These are phyloP conservation scores for Acacia concinna DNA, from an alignment of 331 rosid species.

Conservation along the genomic window DNA sequence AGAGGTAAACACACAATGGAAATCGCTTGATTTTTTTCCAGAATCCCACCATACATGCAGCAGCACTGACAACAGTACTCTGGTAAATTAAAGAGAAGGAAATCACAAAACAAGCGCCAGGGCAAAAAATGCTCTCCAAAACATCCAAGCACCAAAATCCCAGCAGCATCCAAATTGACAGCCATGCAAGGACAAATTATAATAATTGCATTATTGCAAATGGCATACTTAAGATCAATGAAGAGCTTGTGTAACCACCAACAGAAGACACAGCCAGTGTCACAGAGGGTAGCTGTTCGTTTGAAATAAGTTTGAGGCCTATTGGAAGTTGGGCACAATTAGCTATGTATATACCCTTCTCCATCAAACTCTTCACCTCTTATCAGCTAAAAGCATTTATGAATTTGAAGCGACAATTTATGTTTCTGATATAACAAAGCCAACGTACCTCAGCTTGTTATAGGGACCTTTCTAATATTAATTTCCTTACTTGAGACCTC, in stretches of 20 bases:
- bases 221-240: neutral
- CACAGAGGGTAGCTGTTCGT: neutral
- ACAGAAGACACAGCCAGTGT: neutral
- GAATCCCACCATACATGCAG: neutral
- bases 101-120: neutral
- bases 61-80: neutral
- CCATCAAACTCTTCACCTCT: neutral
- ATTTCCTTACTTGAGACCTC: no score
- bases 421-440: neutral
- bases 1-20: neutral
- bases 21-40: neutral
- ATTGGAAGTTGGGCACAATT: neutral
- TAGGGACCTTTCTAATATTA: no score
- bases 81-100: neutral
- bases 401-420: neutral
- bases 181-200: neutral
- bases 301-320: neutral
- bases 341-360: conserved; percentile 1
- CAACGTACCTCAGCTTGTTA: no score
- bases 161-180: neutral
- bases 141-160: neutral
- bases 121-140: neutral
- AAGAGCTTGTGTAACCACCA: neutral
- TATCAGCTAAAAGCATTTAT: conserved; percentile 4
- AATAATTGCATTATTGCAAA: neutral